phyloP scores from a whole-genome alignment of 306 rosid species.

The Hippophae rhamnoides region DNA sequence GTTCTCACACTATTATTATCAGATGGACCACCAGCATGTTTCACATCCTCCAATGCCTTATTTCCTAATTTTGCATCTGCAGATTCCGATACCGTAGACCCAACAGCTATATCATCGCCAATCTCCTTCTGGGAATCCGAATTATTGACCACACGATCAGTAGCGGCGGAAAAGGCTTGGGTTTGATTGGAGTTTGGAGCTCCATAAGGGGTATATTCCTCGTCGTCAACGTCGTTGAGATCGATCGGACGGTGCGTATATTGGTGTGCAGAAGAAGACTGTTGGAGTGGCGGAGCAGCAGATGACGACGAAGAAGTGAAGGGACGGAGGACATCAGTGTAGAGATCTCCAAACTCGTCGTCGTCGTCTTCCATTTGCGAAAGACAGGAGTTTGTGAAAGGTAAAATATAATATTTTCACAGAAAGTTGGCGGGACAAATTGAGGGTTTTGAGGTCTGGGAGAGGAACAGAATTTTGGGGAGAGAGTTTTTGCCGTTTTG shows the following conservation, averaged over 20 bases:
- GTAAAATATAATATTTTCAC: no score
- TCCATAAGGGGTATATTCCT: slow-evolving; percentile 30
- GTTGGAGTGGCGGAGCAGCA: slow-evolving; percentile 29
- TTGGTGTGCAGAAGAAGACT: slow-evolving; percentile 21
- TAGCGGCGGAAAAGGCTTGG: slow-evolving; percentile 17
- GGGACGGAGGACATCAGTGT: slow-evolving; percentile 78
- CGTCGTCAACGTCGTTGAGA: slow-evolving; percentile 37
- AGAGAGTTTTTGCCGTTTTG: no score
- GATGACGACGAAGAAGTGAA: slow-evolving; percentile 42
- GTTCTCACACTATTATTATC: slow-evolving; percentile 3
- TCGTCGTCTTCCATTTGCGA: slow-evolving; percentile 84
- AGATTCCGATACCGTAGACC: slow-evolving; percentile 13
- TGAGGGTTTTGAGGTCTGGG: no score
- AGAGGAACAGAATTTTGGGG: no score
- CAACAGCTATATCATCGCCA: neutral
- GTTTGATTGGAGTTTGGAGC: slow-evolving; percentile 32
- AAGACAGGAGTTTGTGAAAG: slow-evolving; percentile 1
- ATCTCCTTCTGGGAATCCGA: neutral
- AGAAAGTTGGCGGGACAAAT: no score
- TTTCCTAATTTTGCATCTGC: no score
- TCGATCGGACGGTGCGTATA: slow-evolving; percentile 41
- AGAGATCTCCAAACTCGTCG: slow-evolving; percentile 98
- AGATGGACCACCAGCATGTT: slow-evolving; percentile 14
- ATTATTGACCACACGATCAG: slow-evolving; percentile 15
- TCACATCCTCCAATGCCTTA: slow-evolving; percentile 19